Conservation (phyloP, 1,139 yeast species). For the Scheffersomyces quercinus region DNA sequence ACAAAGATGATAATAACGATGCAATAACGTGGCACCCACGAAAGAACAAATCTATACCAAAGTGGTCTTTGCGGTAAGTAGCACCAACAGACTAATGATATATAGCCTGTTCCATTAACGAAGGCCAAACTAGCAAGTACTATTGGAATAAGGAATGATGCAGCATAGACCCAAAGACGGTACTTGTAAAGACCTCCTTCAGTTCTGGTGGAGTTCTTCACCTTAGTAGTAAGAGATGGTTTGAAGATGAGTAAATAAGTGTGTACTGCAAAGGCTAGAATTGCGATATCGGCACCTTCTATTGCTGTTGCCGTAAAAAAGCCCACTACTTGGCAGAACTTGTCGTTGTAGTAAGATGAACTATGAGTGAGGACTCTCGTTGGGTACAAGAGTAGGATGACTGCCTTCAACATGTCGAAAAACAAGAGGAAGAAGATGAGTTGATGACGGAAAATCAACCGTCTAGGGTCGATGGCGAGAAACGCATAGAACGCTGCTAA, state of each 20-base stretch:
- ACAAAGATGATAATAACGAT: conserved; percentile 62
- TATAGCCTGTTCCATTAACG: conserved; percentile 54
- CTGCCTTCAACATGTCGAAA: conserved; percentile 76
- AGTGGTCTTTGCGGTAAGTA: conserved; percentile 71
- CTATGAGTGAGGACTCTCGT: conserved; percentile 53
- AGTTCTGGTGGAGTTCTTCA: conserved; percentile 41
- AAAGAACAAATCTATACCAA: conserved; percentile 73
- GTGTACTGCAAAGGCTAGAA: conserved; percentile 80
- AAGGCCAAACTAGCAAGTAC: conserved; percentile 76
- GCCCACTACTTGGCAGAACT: conserved; percentile 74
- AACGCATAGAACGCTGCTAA: conserved; percentile 54
- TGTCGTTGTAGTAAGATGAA: conserved; percentile 51
- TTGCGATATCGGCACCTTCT: conserved; percentile 88
- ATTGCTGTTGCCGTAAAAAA: conserved; percentile 81
- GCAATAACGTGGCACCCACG: conserved; percentile 82
- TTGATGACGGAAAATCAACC: conserved; percentile 69
- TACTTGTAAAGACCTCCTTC: conserved; percentile 77
- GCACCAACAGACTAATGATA: conserved; percentile 74
- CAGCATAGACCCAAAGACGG: conserved; percentile 59
- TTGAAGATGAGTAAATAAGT: conserved; percentile 72
- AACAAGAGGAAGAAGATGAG: conserved; percentile 65
- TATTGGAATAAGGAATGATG: conserved; percentile 63
- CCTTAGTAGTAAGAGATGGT: conserved; percentile 51
- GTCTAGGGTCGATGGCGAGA: conserved; percentile 60
- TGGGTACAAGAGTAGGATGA: conserved; percentile 71